These are phyloP conservation scores for Zygosaccharomyces pseudorouxii DNA, from an alignment of 805 yeast species.

Conservation along the genomic window DNA sequence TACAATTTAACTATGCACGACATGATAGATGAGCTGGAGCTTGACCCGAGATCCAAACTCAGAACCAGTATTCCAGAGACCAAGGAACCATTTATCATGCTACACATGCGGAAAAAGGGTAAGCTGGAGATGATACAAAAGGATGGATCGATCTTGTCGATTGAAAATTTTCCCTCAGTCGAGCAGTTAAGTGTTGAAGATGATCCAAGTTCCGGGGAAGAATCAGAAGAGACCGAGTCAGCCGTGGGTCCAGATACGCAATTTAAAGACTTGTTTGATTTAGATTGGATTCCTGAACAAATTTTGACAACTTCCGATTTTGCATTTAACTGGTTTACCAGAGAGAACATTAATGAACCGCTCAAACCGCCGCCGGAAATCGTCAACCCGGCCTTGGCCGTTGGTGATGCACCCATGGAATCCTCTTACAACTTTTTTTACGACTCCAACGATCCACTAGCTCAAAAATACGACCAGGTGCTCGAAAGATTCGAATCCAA, in stretches of 20 bases:
- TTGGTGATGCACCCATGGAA: not conserved
- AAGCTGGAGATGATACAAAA: slow-evolving; percentile 1
- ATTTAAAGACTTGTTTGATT: slow-evolving; percentile 10
- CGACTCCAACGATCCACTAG: slow-evolving; percentile 7
- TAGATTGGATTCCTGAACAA: slow-evolving; percentile 10
- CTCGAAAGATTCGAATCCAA: slow-evolving; percentile 8
- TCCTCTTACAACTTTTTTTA: slow-evolving; percentile 3
- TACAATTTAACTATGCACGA: slow-evolving; percentile 8
- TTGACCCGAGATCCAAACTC: not conserved
- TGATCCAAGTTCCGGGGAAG: not conserved
- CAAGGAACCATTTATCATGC: not conserved
- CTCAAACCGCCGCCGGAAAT: not conserved
- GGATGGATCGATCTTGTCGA: not conserved
- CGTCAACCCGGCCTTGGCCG: not conserved
- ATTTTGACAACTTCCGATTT: slow-evolving; percentile 8
- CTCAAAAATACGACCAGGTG: slow-evolving; percentile 8
- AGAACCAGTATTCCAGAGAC: not conserved
- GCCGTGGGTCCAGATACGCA: not conserved
- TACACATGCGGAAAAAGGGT: slow-evolving; percentile 1
- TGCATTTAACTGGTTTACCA: slow-evolving; percentile 10
- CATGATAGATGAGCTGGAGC: not conserved
- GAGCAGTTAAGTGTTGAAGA: slow-evolving; percentile 4
- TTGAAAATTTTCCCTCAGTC: slow-evolving; percentile 6
- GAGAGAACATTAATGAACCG: not conserved
- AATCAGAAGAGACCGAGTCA: not conserved